Conservation (phyloP, 2,329 filamentous ascomycete species). For the Teratosphaeria zuluensis region DNA sequence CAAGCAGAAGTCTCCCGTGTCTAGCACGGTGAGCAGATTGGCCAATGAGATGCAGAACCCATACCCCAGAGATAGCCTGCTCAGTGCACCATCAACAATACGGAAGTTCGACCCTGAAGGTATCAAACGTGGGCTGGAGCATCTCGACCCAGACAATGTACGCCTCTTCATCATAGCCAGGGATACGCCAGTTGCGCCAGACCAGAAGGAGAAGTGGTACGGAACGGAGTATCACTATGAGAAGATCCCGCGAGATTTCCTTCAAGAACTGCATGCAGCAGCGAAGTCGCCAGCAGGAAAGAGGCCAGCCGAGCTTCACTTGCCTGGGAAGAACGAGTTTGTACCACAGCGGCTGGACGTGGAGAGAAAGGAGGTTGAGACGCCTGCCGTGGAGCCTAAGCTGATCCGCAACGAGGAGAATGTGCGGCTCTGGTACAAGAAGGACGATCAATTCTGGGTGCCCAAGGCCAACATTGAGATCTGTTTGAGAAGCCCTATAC, state of each 20-base stretch:
- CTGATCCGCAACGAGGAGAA: conserved; percentile 76
- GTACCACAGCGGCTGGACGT: conserved; percentile 89
- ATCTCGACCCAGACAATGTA: conserved; percentile 80
- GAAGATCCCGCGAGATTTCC: conserved; percentile 65
- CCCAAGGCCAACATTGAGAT: conserved; percentile 84
- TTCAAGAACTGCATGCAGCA: conserved; percentile 60
- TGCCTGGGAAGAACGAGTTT: conserved; percentile 91
- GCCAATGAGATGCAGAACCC: conserved; percentile 87
- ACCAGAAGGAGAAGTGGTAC: conserved; percentile 92
- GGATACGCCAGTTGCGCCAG: conserved; percentile 73
- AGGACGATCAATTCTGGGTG: conserved; percentile 97
- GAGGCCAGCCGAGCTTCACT: conserved; percentile 62
- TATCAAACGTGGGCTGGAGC: conserved; percentile 64
- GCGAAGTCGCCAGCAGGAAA: conserved; percentile 43
- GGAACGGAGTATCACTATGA: conserved; percentile 86
- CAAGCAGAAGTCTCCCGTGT: conserved; percentile 83
- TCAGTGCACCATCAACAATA: conserved; percentile 69
- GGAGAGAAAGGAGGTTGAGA: conserved; percentile 80
- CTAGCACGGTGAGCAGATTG: conserved; percentile 75
- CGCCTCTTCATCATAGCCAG: conserved; percentile 74
- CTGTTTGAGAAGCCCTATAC: conserved; percentile 67
- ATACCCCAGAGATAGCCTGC: conserved; percentile 72
- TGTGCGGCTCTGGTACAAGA: conserved; percentile 90
- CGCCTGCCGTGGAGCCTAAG: conserved; percentile 63
- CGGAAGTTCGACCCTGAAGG: conserved; percentile 69